Conservation (phyloP, 2,329 filamentous ascomycete genomes). For the Cordyceps fumosorosea region DNA sequence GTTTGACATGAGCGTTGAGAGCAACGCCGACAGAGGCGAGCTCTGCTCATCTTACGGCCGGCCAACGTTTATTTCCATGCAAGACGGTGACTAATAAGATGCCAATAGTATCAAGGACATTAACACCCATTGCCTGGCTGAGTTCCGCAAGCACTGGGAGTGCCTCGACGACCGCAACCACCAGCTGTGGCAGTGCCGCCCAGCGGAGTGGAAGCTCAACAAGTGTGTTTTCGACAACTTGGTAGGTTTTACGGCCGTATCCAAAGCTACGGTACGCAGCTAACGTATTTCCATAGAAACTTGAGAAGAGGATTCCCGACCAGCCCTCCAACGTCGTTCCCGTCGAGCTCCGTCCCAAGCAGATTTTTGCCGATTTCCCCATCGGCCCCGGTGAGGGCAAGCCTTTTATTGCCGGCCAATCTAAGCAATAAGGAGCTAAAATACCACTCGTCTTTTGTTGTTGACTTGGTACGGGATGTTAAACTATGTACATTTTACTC, state of each 20-base stretch:
- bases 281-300: conserved; percentile 45
- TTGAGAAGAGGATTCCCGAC: conserved; percentile 75
- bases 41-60: background rate
- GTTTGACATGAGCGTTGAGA: background rate
- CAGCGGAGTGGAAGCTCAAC: conserved; percentile 82
- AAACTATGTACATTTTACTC: conserved; percentile 11
- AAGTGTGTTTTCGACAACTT: conserved; percentile 93
- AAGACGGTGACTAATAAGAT: background rate
- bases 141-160: conserved; percentile 91
- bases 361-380: conserved; percentile 53
- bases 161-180: conserved; percentile 98
- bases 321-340: conserved; percentile 63
- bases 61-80: background rate
- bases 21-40: background rate
- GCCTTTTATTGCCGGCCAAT: conserved; percentile 33
- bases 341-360: conserved; percentile 63
- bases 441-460: background rate
- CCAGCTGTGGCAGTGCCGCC: conserved; percentile 91
- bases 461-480: background rate
- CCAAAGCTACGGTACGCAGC: background rate
- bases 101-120: conserved; percentile 74
- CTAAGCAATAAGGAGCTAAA: conserved; percentile 27
- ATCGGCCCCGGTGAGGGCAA: conserved; percentile 36
- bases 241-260: conserved; percentile 49
- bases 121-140: conserved; percentile 85